These are phyloP conservation scores for Periconia sp. DNA, from an alignment of 2,329 filamentous ascomycete genomes.

Conservation along the genomic window DNA sequence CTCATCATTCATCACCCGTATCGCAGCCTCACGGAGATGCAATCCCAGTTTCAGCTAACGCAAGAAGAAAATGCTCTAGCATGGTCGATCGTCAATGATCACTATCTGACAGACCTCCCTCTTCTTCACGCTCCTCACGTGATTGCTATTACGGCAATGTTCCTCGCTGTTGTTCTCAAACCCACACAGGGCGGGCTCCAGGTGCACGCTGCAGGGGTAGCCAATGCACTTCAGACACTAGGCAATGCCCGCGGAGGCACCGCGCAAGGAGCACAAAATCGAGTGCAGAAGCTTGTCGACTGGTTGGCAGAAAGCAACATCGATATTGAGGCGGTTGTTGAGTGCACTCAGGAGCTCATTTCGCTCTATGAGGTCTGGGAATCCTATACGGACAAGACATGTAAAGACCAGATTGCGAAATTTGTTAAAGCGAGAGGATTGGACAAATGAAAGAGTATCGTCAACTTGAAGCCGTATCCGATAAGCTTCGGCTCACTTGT, in stretches of 20 bases:
- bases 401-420: slow-evolving; percentile 67
- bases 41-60: slow-evolving; percentile 72
- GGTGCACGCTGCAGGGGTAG: slow-evolving; percentile 49
- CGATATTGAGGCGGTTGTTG: slow-evolving; percentile 82
- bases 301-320: slow-evolving; percentile 89
- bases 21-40: slow-evolving; percentile 75
- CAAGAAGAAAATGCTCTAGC: slow-evolving; percentile 80
- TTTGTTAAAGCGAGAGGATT: slow-evolving; percentile 66
- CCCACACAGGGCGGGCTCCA: slow-evolving; percentile 63
- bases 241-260: slow-evolving; percentile 36
- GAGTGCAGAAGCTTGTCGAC: slow-evolving; percentile 71
- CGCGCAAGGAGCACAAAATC: slow-evolving; percentile 51
- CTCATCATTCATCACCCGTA: slow-evolving; percentile 92
- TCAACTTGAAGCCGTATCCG: slow-evolving; percentile 13
- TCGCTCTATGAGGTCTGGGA: slow-evolving; percentile 84
- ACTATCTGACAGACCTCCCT: slow-evolving; percentile 90
- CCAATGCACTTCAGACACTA: slow-evolving; percentile 45
- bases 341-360: slow-evolving; percentile 90
- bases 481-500: slow-evolving; percentile 9
- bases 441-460: slow-evolving; percentile 54
- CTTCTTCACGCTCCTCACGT: slow-evolving; percentile 85
- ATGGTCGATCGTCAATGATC: slow-evolving; percentile 87
- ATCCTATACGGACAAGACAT: slow-evolving; percentile 67
- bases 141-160: slow-evolving; percentile 84
- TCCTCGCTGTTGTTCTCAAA: slow-evolving; percentile 82